phyloP scores from a whole-genome alignment of 2,329 filamentous ascomycete species.

The Ophiocordyceps unilateralis region DNA sequence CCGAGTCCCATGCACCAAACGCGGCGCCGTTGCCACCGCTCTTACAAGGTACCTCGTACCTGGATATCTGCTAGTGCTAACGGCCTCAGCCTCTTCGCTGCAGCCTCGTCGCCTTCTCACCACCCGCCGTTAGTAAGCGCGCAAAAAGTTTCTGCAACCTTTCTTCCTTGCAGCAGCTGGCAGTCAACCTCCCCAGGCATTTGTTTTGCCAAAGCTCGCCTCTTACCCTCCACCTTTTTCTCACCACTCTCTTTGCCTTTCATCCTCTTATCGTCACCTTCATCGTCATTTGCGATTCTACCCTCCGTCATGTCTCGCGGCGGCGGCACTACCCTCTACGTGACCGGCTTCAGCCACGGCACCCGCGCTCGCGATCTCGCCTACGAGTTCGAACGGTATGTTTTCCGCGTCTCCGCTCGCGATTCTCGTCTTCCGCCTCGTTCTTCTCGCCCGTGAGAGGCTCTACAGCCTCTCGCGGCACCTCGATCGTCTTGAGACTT shows the following conservation, averaged over 20 bases:
- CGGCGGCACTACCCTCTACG: conserved; percentile 85
- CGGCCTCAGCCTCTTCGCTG: neutral
- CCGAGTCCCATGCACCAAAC: neutral
- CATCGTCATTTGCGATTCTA: neutral
- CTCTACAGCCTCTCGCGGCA: conserved; percentile 6
- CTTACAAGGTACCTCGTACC: too few relatives aligned
- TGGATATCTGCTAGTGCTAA: too few relatives aligned
- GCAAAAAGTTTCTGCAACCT: conserved; percentile 6
- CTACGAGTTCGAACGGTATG: conserved; percentile 99
- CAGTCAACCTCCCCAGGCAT: conserved; percentile 1
- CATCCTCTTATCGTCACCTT: neutral
- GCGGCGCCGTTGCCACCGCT: neutral
- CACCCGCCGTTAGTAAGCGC: conserved; percentile 5
- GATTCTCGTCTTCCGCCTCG: conserved; percentile 16
- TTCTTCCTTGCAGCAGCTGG: conserved; percentile 1
- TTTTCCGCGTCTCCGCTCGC: conserved; percentile 35
- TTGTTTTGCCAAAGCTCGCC: neutral
- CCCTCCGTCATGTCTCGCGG: conserved; percentile 60
- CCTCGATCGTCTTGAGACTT: conserved; percentile 10
- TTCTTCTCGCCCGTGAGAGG: conserved; percentile 7
- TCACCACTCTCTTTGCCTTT: too few relatives aligned
- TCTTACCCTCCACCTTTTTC: too few relatives aligned
- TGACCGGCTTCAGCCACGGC: conserved; percentile 97
- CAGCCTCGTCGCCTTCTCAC: neutral
- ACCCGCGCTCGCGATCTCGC: conserved; percentile 97